phyloP scores from a whole-genome alignment of 768 basidiomycete species.

The Boletus speciosus region DNA sequence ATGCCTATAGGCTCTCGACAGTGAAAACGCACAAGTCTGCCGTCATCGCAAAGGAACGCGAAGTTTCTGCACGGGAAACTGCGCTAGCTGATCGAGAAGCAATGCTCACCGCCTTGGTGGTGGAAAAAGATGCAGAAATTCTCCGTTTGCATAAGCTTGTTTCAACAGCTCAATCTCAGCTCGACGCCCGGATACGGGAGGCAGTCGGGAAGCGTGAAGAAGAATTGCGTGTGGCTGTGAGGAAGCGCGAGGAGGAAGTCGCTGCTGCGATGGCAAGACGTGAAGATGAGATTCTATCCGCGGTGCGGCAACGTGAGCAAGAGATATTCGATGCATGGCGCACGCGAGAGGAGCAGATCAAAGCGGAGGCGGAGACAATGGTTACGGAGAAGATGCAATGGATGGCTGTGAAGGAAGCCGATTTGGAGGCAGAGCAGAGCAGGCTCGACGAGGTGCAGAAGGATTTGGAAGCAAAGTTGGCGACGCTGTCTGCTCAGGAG shows the following conservation, averaged over 20 bases:
- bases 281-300: constrained; percentile 70
- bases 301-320: constrained; percentile 59
- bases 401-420: constrained; percentile 49
- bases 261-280: constrained; percentile 58
- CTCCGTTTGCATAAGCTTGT: constrained; percentile 44
- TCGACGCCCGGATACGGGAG: constrained; percentile 48
- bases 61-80: constrained; percentile 56
- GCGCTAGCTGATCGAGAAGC: constrained; percentile 54
- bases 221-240: constrained; percentile 61
- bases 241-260: constrained; percentile 69
- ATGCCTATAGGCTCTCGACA: constrained; percentile 47
- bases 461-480: constrained; percentile 51
- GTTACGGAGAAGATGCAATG: constrained; percentile 43
- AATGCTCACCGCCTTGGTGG: constrained; percentile 43
- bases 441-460: constrained; percentile 43
- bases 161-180: constrained; percentile 36
- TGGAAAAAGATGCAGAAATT: constrained; percentile 62
- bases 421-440: constrained; percentile 50
- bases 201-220: constrained; percentile 64
- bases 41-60: constrained; percentile 59
- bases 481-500: constrained; percentile 40
- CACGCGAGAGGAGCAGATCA: constrained; percentile 47
- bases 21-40: constrained; percentile 63
- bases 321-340: constrained; percentile 63
- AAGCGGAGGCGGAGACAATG: constrained; percentile 43